A percentile compares a stretch with the other conserved stretches of the same genome.
Conservation (phyloP, 2,329 filamentous ascomycete genomes). For the Neospermospora avenae region DNA sequence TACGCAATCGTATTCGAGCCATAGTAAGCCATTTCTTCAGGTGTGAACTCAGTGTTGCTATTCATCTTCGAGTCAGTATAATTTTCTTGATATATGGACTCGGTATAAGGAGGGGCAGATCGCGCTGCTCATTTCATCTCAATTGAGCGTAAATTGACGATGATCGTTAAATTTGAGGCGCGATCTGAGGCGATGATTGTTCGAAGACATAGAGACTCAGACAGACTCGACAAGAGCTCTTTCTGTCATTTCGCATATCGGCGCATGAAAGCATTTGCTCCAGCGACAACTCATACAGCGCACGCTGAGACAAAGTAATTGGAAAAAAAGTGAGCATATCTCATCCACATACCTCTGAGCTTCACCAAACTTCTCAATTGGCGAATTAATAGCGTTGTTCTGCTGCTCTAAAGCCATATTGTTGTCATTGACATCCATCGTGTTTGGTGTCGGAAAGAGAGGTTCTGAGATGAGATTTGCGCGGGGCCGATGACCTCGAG, state of each 20-base stretch:
- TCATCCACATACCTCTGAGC: constrained; percentile 5
- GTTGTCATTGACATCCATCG: no score
- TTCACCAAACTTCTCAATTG: background rate
- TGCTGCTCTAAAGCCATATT: no score
- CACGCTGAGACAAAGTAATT: background rate
- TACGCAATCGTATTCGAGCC: constrained; percentile 7
- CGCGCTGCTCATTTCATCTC: background rate
- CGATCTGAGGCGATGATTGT: background rate
- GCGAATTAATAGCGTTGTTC: background rate
- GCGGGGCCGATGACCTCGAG: no score
- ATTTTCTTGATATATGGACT: background rate
- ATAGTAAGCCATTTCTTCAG: constrained; percentile 7
- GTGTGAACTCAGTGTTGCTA: background rate
- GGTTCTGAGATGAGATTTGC: no score
- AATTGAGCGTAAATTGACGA: background rate
- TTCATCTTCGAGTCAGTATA: background rate
- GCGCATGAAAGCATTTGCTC: background rate
- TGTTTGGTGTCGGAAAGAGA: no score
- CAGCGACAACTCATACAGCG: background rate
- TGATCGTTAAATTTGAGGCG: background rate
- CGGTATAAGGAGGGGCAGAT: background rate
- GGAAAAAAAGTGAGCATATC: background rate
- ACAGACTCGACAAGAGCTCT: background rate
- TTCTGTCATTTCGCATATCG: background rate
- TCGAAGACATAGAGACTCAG: background rate